Evolutionary conservation across 768 basidiomycete species (phyloP), one percentile per base, ranked within the genome.

Genomic region (Saitozyma podzolica): DNA sequence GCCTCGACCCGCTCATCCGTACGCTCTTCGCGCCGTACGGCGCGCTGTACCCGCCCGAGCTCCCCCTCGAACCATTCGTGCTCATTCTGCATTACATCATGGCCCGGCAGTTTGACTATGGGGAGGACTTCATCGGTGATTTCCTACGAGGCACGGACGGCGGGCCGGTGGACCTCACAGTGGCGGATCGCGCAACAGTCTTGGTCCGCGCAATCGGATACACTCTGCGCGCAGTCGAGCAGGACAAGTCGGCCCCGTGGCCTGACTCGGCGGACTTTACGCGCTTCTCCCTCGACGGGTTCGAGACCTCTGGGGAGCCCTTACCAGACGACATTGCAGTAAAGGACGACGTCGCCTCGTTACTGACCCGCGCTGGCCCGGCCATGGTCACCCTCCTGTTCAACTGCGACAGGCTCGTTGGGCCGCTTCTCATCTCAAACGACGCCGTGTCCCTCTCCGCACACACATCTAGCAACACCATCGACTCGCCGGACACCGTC

Each of bases 41-140:
- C 68, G 82, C 87, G 56, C 88, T 94, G 78, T 91, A 93, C 75
- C 91, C 93, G 6, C 73, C 86, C 5, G 94, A 96, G 42, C 87
- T 93, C 52, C 86, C 86, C 45, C 81, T 89, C 0, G 89, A 92
- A 50, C 85, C 88, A 4, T 87, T 93, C 72, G 84, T 87, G 49
- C 89, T 86, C 73, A 86, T 92, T 52, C 80, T 88, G 17, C 92
- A 96, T 74, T 93, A 90, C 75, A 83, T 92, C 57, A 84, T 92
- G 51, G 87, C 87, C 9, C 88, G 90, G 17, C 86, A 94, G 77
- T 86, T 90, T 59, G 92, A 95, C 39, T 89, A 88, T 65, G 93
- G 92, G 8, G 83, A 85, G 72, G 91, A 94, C 52, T 80, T 93
- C 39, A 88, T 89, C 72, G 70, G 92, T 64, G 89, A 91, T 5